Evolutionary conservation across 768 basidiomycete genomes (phyloP).

Genomic region (Gyrodon lividus): DNA sequence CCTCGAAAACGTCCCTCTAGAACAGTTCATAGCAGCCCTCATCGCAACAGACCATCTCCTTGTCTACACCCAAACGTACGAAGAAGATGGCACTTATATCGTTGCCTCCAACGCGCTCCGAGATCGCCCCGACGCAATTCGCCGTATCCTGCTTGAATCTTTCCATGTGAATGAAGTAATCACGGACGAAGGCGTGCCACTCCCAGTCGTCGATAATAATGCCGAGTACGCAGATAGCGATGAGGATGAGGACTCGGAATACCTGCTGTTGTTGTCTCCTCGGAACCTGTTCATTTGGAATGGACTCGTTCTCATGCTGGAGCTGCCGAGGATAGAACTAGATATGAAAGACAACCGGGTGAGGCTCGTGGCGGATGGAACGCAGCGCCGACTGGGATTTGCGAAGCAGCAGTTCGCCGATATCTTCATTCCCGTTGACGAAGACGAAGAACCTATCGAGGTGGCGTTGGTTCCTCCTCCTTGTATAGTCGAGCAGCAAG

Average conservation of each 20-base stretch:
- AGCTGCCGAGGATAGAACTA: slow-evolving; percentile 74
- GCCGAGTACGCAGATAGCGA: slow-evolving; percentile 46
- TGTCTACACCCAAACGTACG: slow-evolving; percentile 84
- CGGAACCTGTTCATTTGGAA: slow-evolving; percentile 88
- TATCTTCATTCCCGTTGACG: slow-evolving; percentile 58
- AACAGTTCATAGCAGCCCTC: slow-evolving; percentile 75
- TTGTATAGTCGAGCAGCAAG: slow-evolving; percentile 76
- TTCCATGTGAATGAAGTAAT: slow-evolving; percentile 73
- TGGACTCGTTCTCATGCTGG: slow-evolving; percentile 78
- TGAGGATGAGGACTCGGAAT: slow-evolving; percentile 60
- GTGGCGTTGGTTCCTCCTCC: slow-evolving; percentile 39
- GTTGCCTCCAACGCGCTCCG: slow-evolving; percentile 77
- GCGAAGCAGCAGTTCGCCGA: slow-evolving; percentile 80
- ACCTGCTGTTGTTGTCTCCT: slow-evolving; percentile 86
- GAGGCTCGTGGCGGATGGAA: slow-evolving; percentile 89
- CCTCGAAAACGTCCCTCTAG: slow-evolving; percentile 70
- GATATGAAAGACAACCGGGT: slow-evolving; percentile 85
- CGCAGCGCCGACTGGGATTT: slow-evolving; percentile 66
- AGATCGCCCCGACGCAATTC: slow-evolving; percentile 73
- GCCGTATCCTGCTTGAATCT: slow-evolving; percentile 78
- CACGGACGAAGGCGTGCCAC: slow-evolving; percentile 46
- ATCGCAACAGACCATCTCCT: slow-evolving; percentile 88
- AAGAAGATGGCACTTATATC: slow-evolving; percentile 90
- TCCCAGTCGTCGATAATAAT: slow-evolving; percentile 38
- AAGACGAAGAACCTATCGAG: slow-evolving; percentile 55